phyloP scores from a whole-genome alignment of 2,329 filamentous ascomycete species.

The Penicillium rolfsii region DNA sequence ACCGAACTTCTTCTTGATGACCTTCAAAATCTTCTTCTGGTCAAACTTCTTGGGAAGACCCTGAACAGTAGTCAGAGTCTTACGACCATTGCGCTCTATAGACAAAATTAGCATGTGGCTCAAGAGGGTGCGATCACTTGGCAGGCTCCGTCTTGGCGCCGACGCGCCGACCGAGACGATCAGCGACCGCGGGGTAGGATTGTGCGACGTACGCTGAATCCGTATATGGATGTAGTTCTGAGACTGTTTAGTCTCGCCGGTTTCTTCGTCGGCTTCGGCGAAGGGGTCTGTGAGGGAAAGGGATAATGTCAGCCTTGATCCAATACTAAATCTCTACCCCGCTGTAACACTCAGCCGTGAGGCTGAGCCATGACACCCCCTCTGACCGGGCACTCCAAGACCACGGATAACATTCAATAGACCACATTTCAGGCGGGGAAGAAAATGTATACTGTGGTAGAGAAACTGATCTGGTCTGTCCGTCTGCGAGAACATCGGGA shows the following conservation, averaged over 20 bases:
- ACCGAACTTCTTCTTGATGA: slow-evolving; percentile 99
- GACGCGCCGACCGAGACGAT: slow-evolving; percentile 8
- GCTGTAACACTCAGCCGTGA: slow-evolving; percentile 26
- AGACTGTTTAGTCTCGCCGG: slow-evolving; percentile 90
- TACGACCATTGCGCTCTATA: slow-evolving; percentile 99
- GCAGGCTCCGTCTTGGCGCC: slow-evolving; percentile 9
- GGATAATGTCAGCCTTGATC: slow-evolving; percentile 39
- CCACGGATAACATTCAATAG: not conserved
- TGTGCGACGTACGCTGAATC: slow-evolving; percentile 81
- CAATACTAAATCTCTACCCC: slow-evolving; percentile 42
- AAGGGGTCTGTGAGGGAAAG: slow-evolving; percentile 78
- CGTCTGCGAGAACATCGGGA: not conserved
- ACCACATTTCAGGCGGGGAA: not conserved
- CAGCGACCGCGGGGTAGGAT: slow-evolving; percentile 1
- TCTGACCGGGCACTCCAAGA: not conserved
- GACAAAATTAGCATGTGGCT: slow-evolving; percentile 27
- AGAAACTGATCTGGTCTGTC: not conserved
- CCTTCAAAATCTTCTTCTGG: slow-evolving; percentile 99
- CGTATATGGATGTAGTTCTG: slow-evolving; percentile 99
- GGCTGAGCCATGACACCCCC: not conserved
- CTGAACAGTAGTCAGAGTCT: slow-evolving; percentile 99
- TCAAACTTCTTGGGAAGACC: slow-evolving; percentile 98
- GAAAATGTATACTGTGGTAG: not conserved
- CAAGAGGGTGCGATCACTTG: not conserved
- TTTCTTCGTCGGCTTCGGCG: slow-evolving; percentile 99